Percentiles rank a stretch among this genome's conserved stretches.
These are phyloP conservation scores for Eremochloa ophiuroides DNA, from an alignment of 176 grass and related monocot species.

Conservation along the genomic window DNA sequence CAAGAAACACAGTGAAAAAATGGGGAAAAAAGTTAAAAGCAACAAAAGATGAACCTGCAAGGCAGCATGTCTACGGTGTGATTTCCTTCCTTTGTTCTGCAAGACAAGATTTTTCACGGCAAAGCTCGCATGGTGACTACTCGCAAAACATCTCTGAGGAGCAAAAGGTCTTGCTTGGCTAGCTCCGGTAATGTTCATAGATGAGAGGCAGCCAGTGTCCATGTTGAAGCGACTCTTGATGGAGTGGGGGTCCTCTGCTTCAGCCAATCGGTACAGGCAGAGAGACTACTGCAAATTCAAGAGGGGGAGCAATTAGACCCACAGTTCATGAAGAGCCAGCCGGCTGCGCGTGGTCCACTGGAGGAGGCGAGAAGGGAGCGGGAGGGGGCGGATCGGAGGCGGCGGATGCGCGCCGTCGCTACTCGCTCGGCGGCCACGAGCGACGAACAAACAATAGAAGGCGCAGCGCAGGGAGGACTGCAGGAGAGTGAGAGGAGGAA, in stretches of 20 bases:
- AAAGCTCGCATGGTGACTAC: slow-evolving; percentile 17
- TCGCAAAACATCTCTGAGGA: slow-evolving; percentile 43
- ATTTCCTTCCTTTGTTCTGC: slow-evolving; percentile 37
- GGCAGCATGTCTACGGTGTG: slow-evolving; percentile 22
- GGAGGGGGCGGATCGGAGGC: no score
- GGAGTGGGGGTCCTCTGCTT: not conserved
- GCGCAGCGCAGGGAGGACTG: no score
- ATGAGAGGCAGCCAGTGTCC: slow-evolving; percentile 54
- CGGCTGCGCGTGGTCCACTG: no score
- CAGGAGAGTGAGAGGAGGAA: not conserved
- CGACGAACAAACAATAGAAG: no score
- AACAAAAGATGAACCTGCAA: slow-evolving; percentile 44
- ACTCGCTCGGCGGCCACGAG: no score
- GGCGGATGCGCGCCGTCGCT: no score
- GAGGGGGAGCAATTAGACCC: not conserved
- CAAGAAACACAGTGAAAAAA: not conserved
- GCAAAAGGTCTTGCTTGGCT: slow-evolving; percentile 39
- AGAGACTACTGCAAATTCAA: slow-evolving; percentile 16
- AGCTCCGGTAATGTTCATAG: slow-evolving; percentile 58
- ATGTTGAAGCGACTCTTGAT: slow-evolving; percentile 23
- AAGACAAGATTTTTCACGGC: slow-evolving; percentile 20
- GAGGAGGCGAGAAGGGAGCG: no score
- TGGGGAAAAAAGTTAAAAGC: not conserved
- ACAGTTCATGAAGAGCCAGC: no score
- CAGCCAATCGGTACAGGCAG: not conserved